phyloP scores from a whole-genome alignment of 2,329 filamentous ascomycete species.

The Trichoderma aggressivum region DNA sequence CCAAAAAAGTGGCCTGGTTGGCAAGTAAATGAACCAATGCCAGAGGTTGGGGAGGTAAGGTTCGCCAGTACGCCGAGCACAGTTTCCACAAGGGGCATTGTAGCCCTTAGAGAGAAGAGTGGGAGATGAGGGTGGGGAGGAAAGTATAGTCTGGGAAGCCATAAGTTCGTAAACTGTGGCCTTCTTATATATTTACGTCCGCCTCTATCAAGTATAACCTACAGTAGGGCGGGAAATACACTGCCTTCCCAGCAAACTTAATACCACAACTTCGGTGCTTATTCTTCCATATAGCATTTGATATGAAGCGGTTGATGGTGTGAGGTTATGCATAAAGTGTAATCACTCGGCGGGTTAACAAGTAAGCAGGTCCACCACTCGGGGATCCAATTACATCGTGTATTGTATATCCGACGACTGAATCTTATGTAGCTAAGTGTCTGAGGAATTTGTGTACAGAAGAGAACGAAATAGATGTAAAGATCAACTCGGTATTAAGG shows the following conservation, averaged over 20 bases:
- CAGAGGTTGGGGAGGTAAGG: not conserved
- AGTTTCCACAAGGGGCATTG: not conserved
- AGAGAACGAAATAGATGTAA: not conserved
- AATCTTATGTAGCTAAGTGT: not conserved
- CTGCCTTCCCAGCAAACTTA: not conserved
- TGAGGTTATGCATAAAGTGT: not conserved
- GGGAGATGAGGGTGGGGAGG: not conserved
- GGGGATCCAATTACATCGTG: not conserved
- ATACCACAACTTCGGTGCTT: not conserved
- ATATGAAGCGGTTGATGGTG: not conserved
- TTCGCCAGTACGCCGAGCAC: not conserved
- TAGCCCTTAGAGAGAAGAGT: not conserved
- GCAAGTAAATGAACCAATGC: not conserved
- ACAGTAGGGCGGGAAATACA: not conserved
- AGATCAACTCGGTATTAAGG: not conserved
- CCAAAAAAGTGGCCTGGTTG: not conserved
- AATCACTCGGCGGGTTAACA: not conserved
- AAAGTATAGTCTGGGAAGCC: not conserved
- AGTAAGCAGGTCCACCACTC: not conserved
- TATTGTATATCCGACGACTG: not conserved
- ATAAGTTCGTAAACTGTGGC: not conserved
- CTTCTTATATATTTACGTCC: not conserved
- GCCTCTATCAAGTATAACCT: not conserved
- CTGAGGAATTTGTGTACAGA: not conserved
- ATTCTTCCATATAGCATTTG: not conserved